Conservation (phyloP, 2,329 filamentous ascomycete genomes). For the Malbranchea cinnamomea region DNA sequence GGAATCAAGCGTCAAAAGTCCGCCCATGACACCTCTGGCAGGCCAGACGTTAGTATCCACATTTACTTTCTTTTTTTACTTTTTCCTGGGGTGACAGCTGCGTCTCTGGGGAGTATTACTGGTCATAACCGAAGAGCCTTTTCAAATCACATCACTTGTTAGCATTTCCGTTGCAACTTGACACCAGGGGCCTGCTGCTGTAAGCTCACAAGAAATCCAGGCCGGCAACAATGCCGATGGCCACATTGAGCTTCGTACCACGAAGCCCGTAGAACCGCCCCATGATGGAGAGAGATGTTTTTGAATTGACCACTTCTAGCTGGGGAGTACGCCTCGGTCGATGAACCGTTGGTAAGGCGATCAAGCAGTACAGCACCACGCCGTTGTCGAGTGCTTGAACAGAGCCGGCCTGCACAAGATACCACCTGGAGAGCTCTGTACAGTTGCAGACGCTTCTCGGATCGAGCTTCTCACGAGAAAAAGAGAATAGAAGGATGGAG, state of each 20-base stretch:
- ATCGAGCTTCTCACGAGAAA: too few species aligned
- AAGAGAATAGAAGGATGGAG: too few species aligned
- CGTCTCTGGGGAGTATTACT: conserved; percentile 21
- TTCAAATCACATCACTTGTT: conserved; percentile 1
- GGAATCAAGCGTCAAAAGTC: conserved; percentile 52
- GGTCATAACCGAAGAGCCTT: conserved; percentile 48
- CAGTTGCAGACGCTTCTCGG: too few species aligned
- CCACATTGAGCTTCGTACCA: conserved; percentile 51
- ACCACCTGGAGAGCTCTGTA: too few species aligned
- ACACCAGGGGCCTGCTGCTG: neutral
- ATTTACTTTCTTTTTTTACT: neutral
- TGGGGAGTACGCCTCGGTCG: too few species aligned
- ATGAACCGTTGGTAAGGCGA: too few species aligned
- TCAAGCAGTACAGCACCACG: too few species aligned
- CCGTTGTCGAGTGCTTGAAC: too few species aligned
- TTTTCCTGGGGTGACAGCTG: neutral
- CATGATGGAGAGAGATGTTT: conserved; percentile 14
- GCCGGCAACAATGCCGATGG: conserved; percentile 56
- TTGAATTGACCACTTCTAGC: too few species aligned
- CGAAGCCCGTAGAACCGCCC: conserved; percentile 47
- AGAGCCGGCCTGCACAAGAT: too few species aligned
- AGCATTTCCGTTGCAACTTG: neutral
- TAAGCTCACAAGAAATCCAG: conserved; percentile 46
- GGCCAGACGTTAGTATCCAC: too few species aligned
- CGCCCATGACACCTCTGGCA: conserved; percentile 54